A percentile compares a stretch with the other conserved stretches of the same genome.
Conservation (phyloP, 306 rosid genomes). For the Corylus americana region DNA sequence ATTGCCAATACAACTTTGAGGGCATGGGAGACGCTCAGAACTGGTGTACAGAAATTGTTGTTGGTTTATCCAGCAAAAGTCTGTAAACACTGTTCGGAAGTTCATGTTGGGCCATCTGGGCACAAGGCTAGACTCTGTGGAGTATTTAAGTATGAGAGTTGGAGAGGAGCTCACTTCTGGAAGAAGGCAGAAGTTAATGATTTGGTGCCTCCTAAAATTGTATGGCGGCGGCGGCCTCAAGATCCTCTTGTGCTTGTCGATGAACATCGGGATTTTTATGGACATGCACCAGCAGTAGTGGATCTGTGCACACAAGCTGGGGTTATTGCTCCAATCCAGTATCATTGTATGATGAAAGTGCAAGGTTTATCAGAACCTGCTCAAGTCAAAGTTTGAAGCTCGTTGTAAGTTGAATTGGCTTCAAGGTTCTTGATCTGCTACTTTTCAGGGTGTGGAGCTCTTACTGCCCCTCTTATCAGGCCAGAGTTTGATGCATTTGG, state of each 20-base stretch:
- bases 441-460: slow-evolving; percentile 7
- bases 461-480: neutral
- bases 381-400: slow-evolving; percentile 20
- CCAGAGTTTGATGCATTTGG: neutral
- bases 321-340: slow-evolving; percentile 56
- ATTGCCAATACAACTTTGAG: slow-evolving; percentile 58
- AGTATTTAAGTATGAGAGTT: slow-evolving; percentile 74
- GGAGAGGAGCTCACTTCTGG: slow-evolving; percentile 87
- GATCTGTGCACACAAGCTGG: slow-evolving; percentile 78
- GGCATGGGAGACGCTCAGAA: slow-evolving; percentile 78
- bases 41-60: slow-evolving; percentile 69
- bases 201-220: slow-evolving; percentile 75
- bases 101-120: slow-evolving; percentile 90
- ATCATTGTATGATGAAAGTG: slow-evolving; percentile 68
- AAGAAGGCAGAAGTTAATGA: slow-evolving; percentile 68
- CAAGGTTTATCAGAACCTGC: slow-evolving; percentile 58
- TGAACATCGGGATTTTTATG: slow-evolving; percentile 66
- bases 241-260: slow-evolving; percentile 77
- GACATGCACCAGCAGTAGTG: slow-evolving; percentile 74
- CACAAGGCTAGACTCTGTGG: slow-evolving; percentile 85
- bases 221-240: slow-evolving; percentile 72
- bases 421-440: slow-evolving; percentile 10
- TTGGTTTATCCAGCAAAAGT: slow-evolving; percentile 77
- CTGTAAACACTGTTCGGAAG: slow-evolving; percentile 81
- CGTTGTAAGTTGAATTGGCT: slow-evolving; percentile 15